Percentiles rank a stretch among this genome's conserved stretches.
These are phyloP conservation scores for Termitomyces sp. DNA, from an alignment of 768 basidiomycete genomes.

Conservation along the genomic window DNA sequence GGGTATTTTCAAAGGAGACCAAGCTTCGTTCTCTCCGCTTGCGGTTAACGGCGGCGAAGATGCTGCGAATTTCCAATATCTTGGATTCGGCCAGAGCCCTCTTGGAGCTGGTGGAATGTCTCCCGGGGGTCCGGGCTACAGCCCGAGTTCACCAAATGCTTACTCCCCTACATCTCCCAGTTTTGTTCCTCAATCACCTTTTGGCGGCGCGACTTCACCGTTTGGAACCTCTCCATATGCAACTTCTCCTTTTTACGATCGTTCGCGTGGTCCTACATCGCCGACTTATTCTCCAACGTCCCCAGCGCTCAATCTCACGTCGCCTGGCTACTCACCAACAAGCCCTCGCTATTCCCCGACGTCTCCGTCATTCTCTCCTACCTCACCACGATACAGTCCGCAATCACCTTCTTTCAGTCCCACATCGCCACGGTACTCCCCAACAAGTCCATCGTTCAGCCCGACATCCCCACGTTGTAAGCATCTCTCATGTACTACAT, in stretches of 20 bases:
- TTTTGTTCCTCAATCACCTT: slow-evolving; percentile 83
- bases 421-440: slow-evolving; percentile 85
- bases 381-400: slow-evolving; percentile 81
- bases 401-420: slow-evolving; percentile 90
- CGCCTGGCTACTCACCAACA: slow-evolving; percentile 80
- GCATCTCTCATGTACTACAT: slow-evolving; percentile 20
- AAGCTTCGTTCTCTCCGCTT: slow-evolving; percentile 93
- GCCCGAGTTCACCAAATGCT: slow-evolving; percentile 85
- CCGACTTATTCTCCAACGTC: slow-evolving; percentile 89
- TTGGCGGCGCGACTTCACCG: slow-evolving; percentile 75
- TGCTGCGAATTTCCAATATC: slow-evolving; percentile 63
- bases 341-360: slow-evolving; percentile 86
- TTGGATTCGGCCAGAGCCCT: slow-evolving; percentile 83
- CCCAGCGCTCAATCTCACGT: slow-evolving; percentile 75
- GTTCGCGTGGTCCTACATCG: slow-evolving; percentile 57
- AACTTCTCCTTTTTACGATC: slow-evolving; percentile 79
- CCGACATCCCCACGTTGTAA: slow-evolving; percentile 89
- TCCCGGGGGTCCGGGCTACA: slow-evolving; percentile 82
- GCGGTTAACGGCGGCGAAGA: slow-evolving; percentile 86
- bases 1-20: slow-evolving; percentile 71
- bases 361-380: slow-evolving; percentile 80
- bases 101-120: slow-evolving; percentile 84
- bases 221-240: slow-evolving; percentile 78
- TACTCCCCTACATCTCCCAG: slow-evolving; percentile 86
- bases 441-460: slow-evolving; percentile 87